A percentile compares a stretch with the other conserved stretches of the same genome.
These are phyloP conservation scores for Aspergillus novofumigatus DNA, from an alignment of 2,329 filamentous ascomycete species.

Conservation along the genomic window DNA sequence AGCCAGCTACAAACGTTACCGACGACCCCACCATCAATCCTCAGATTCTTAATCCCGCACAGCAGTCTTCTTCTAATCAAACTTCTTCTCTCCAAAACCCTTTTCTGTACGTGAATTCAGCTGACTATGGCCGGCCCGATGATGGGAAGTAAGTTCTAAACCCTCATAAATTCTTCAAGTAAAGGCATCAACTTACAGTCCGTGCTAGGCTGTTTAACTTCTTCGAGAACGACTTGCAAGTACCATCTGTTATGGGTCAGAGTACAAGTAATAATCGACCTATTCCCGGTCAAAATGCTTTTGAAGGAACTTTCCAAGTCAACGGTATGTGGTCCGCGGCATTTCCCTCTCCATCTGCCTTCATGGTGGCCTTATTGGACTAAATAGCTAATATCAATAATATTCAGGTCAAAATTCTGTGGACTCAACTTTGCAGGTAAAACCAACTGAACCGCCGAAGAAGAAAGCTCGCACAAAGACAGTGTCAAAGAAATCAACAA, in stretches of 20 bases:
- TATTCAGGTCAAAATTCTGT: constrained; percentile 11
- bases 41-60: constrained; percentile 31
- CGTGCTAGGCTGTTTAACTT: neutral
- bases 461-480: constrained; percentile 22
- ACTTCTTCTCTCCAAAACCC: constrained; percentile 22
- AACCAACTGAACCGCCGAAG: constrained; percentile 13
- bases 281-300: neutral
- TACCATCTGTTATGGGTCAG: neutral
- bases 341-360: too few relatives aligned
- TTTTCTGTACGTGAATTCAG: constrained; percentile 25
- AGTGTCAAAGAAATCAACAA: constrained; percentile 18
- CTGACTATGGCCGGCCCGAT: constrained; percentile 23
- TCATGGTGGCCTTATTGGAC: neutral
- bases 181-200: neutral
- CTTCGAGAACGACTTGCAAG: constrained; percentile 3
- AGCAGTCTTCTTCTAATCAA: constrained; percentile 20
- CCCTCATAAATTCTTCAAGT: neutral
- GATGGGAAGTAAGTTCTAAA: constrained; percentile 24
- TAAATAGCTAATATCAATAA: neutral
- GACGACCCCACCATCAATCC: constrained; percentile 39
- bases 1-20: constrained; percentile 15
- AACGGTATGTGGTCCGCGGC: neutral
- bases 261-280: neutral
- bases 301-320: neutral
- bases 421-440: constrained; percentile 9